phyloP scores from a whole-genome alignment of 768 basidiomycete species.

The Lactifluus subvellereus region DNA sequence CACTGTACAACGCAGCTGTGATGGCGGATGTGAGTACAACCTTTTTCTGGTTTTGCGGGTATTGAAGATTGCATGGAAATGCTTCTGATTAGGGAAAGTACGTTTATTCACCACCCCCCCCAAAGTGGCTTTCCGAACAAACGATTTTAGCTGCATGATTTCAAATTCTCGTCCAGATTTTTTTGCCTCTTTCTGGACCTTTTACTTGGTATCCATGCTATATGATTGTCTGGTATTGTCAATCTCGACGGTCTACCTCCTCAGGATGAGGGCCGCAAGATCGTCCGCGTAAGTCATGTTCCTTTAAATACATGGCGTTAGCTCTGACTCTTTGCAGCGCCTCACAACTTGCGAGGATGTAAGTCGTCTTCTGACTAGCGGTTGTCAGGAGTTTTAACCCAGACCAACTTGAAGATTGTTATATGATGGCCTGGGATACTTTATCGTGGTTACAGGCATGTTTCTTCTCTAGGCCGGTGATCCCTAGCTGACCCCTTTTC shows the following conservation, averaged over 20 bases:
- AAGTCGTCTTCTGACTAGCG: conserved; percentile 5
- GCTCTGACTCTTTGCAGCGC: conserved; percentile 19
- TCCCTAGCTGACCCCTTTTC: not conserved
- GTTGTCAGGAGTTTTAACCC: not conserved
- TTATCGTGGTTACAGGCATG: conserved; percentile 45
- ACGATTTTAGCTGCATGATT: conserved; percentile 43
- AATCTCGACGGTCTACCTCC: conserved; percentile 47
- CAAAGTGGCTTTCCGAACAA: not conserved
- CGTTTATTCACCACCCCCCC: conserved; percentile 10
- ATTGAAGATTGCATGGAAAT: not conserved
- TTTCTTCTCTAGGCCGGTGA: not conserved
- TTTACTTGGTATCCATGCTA: conserved; percentile 51
- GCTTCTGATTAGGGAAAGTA: conserved; percentile 34
- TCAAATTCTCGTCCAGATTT: conserved; percentile 24
- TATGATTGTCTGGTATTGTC: conserved; percentile 50
- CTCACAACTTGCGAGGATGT: conserved; percentile 28
- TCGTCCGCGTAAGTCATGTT: conserved; percentile 29
- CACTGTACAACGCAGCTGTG: conserved; percentile 12
- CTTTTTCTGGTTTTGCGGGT: not conserved
- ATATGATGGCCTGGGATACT: conserved; percentile 61
- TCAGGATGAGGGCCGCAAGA: conserved; percentile 38
- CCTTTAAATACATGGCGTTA: not conserved
- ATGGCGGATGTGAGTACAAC: not conserved
- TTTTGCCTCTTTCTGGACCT: conserved; percentile 45
- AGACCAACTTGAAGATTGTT: conserved; percentile 44